Evolutionary conservation across 805 yeast genomes (phyloP), one percentile per base, ranked within the genome.

Genomic region (Candida boleticola): DNA sequence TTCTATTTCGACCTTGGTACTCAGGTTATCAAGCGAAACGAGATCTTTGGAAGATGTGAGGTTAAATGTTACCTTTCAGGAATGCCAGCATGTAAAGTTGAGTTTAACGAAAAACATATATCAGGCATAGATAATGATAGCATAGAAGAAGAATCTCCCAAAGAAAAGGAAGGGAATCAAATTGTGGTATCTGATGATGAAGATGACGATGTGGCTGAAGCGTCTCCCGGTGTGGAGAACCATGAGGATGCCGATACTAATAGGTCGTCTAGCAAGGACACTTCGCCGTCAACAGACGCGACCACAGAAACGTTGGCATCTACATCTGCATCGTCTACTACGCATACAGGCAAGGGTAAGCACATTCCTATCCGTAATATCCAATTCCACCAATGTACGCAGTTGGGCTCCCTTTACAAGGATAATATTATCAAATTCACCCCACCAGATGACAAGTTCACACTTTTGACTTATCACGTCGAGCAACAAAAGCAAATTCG

Each of bases 391-490:
- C 67, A 89, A 64, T 89, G 96, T 64, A 95, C 89, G n/a, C 73
- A 85, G 39, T 64, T 88, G 29, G 77, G 83, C 2, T 73, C 82
- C 39, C 75, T 85, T 48, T 95, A 90, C 59, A 59, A 66, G 14
- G 73, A 75, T 5, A 83, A 89, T 51, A 75, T 80, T 43, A 79
- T 90, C 25, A 78, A 82, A 22, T 90, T 89, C 58, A 79, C 85
- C 14, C 97, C 97, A 13, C 97, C 97, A 0, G 97, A 89, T 38
- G 74, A 69, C 43, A 58, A 65, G 42, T 71, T 71, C 39, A 52
- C 55, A 2, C 52, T 69, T 2, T 59, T 71, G 55, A 57, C 66
- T 3, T 66, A 68, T 45, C 56, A 74, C 3, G 71, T 70, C 32
- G 77, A 76, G 16, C 63, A 64, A 29, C 69, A 61, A 40, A 57